Percentiles rank a stretch among this genome's conserved stretches.
phyloP scores from a whole-genome alignment of 805 yeast genomes.

The Lipomyces spencermartinsiae region DNA sequence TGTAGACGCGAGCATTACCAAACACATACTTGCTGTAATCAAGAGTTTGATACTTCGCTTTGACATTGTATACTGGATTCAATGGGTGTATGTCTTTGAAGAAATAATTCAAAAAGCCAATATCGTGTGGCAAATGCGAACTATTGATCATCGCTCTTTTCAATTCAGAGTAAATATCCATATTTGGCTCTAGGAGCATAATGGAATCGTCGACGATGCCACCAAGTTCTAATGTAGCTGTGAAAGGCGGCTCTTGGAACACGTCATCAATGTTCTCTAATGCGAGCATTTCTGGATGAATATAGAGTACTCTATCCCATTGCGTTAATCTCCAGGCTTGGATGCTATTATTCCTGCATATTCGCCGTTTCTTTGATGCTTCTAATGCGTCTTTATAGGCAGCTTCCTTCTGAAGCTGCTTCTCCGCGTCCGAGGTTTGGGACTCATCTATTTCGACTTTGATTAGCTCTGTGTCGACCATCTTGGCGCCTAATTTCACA shows the following conservation, averaged over 20 bases:
- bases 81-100: conserved; percentile 32
- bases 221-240: conserved; percentile 35
- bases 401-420: conserved; percentile 17
- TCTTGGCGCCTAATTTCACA: conserved; percentile 30
- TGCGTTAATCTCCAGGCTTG: conserved; percentile 36
- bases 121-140: conserved; percentile 23
- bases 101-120: conserved; percentile 30
- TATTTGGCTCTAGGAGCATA: conserved; percentile 33
- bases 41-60: conserved; percentile 23
- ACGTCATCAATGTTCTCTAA: conserved; percentile 30
- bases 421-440: conserved; percentile 20
- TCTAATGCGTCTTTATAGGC: conserved; percentile 9
- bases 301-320: conserved; percentile 28
- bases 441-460: conserved; percentile 23
- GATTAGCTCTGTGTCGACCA: conserved; percentile 30
- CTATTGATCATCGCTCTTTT: conserved; percentile 24
- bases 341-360: conserved; percentile 27
- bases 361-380: conserved; percentile 11
- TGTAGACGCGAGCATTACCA: conserved; percentile 33
- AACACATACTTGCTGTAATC: conserved; percentile 31
- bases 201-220: conserved; percentile 35
- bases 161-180: conserved; percentile 29
- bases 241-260: conserved; percentile 31
- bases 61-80: conserved; percentile 36
- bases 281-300: conserved; percentile 35